A percentile compares a stretch with the other conserved stretches of the same genome.
These are phyloP conservation scores for Cyberlindnera saturnus DNA, from an alignment of 805 yeast species.

Conservation along the genomic window DNA sequence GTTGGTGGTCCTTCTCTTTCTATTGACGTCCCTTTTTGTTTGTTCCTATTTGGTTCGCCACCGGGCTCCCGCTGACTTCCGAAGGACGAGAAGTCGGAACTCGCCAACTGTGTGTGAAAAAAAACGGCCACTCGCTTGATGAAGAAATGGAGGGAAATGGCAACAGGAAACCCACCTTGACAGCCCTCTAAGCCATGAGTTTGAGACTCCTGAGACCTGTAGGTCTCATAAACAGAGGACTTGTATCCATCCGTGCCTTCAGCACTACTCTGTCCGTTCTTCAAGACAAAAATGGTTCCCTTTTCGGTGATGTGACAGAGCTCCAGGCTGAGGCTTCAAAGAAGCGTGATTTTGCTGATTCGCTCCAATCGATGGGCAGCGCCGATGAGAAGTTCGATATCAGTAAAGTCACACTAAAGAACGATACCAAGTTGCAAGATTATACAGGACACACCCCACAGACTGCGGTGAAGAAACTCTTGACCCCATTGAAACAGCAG, in stretches of 20 bases:
- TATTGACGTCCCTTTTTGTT: not conserved
- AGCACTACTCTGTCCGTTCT: not conserved
- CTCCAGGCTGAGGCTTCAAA: constrained; percentile 9
- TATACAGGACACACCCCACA: constrained; percentile 44
- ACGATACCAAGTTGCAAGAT: constrained; percentile 38
- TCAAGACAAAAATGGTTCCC: constrained; percentile 5
- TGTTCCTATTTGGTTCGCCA: not conserved
- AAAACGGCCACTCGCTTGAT: no score
- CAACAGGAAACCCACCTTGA: no score
- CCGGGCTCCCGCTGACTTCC: not conserved
- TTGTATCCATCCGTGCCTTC: not conserved
- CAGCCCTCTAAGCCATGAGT: no score
- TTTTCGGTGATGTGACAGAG: constrained; percentile 22
- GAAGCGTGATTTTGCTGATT: constrained; percentile 20
- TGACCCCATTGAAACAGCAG: constrained; percentile 66
- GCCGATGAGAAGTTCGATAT: constrained; percentile 15
- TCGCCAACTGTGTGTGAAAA: no score
- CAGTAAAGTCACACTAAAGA: constrained; percentile 26
- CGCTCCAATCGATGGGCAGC: constrained; percentile 20
- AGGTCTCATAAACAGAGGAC: not conserved
- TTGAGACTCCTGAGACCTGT: not conserved
- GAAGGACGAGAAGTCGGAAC: not conserved
- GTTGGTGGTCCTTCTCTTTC: not conserved
- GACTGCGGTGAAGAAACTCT: constrained; percentile 46
- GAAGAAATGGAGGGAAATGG: no score